These are phyloP conservation scores for Penicillium verhagenii DNA, from an alignment of 495 filamentous ascomycete genomes.

Conservation along the genomic window DNA sequence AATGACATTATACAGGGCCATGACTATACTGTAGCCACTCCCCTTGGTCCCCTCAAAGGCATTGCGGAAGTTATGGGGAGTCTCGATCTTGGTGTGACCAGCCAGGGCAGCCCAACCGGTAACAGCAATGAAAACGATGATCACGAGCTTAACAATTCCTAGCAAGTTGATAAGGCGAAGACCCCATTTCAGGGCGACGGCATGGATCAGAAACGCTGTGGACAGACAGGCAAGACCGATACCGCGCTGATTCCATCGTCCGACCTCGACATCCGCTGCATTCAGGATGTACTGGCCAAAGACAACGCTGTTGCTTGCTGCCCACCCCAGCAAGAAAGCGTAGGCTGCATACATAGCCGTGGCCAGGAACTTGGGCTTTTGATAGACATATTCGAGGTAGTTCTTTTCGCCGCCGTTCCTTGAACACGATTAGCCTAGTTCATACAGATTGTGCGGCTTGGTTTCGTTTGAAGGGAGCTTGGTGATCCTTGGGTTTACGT, in stretches of 20 bases:
- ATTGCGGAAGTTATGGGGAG: slow-evolving; percentile 64
- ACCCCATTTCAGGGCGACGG: slow-evolving; percentile 64
- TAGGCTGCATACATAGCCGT: slow-evolving; percentile 62
- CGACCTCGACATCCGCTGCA: slow-evolving; percentile 57
- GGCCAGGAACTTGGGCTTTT: slow-evolving; percentile 63
- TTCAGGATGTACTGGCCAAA: slow-evolving; percentile 70
- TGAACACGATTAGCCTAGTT: too few relatives aligned
- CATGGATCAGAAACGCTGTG: slow-evolving; percentile 60
- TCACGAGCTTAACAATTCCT: slow-evolving; percentile 64
- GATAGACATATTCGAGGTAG: slow-evolving; percentile 67
- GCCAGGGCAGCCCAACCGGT: slow-evolving; percentile 63
- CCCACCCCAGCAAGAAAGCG: slow-evolving; percentile 54
- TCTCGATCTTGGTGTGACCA: slow-evolving; percentile 39
- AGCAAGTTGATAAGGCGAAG: slow-evolving; percentile 64
- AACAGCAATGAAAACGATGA: slow-evolving; percentile 66
- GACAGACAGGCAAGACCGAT: slow-evolving; percentile 67
- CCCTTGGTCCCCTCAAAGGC: slow-evolving; percentile 60
- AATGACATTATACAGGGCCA: slow-evolving; percentile 64
- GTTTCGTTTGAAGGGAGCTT: too few relatives aligned
- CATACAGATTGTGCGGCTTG: too few relatives aligned
- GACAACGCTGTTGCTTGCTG: slow-evolving; percentile 63
- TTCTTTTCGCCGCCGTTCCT: slow-evolving; percentile 69
- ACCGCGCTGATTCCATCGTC: slow-evolving; percentile 67
- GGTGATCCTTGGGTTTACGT: too few relatives aligned
- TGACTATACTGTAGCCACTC: slow-evolving; percentile 60